Conservation (phyloP, 2,329 filamentous ascomycete species). For the Verticillium nubilum region DNA sequence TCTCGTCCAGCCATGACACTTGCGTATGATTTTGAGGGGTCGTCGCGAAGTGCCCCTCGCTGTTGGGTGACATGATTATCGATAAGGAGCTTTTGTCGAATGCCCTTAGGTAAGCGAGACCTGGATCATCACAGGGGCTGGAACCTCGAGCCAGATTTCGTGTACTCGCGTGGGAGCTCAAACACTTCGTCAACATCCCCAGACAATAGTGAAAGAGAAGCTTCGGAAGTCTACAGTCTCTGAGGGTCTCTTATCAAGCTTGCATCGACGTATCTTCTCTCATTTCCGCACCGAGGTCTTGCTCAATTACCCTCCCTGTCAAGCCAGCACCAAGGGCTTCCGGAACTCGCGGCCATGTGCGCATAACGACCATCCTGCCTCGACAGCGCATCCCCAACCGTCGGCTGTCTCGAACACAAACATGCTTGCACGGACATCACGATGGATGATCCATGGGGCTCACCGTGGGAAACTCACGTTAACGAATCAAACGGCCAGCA, state of each 20-base stretch:
- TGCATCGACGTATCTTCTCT: neutral
- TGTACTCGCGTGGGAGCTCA: neutral
- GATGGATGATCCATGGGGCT: slow-evolving; percentile 62
- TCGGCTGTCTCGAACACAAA: neutral
- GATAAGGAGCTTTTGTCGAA: neutral
- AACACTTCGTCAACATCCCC: neutral
- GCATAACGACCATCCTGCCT: neutral
- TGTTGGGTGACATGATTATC: neutral
- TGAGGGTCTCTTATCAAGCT: neutral
- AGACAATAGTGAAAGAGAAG: neutral
- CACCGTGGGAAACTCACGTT: slow-evolving; percentile 49
- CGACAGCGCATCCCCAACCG: neutral
- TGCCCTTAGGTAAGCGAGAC: neutral
- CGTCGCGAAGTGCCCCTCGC: neutral
- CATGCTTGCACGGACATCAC: neutral
- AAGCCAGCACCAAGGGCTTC: neutral
- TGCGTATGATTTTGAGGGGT: neutral
- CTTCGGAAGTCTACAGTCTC: neutral
- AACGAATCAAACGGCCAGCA: slow-evolving; percentile 24
- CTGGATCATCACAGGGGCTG: neutral
- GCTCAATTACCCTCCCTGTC: neutral
- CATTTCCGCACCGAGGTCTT: neutral
- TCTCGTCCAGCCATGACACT: neutral
- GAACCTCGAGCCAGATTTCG: neutral
- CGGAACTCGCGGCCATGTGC: neutral